These are phyloP conservation scores for Candida verbasci DNA, from an alignment of 805 yeast species.

Conservation along the genomic window DNA sequence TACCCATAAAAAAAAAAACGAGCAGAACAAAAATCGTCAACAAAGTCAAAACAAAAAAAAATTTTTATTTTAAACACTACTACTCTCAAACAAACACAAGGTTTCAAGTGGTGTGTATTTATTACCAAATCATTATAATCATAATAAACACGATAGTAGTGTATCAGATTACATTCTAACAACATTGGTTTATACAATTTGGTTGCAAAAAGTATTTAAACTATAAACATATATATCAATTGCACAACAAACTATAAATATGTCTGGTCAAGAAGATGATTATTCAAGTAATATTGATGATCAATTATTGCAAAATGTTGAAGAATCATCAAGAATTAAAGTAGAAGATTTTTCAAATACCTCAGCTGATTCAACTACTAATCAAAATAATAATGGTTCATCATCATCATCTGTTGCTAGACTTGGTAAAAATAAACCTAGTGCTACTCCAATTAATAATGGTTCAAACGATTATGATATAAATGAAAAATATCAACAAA, in stretches of 20 bases:
- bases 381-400: too few relatives aligned
- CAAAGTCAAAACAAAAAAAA: neutral
- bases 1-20: too few relatives aligned
- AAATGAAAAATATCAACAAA: conserved; percentile 4
- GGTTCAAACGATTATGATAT: too few relatives aligned
- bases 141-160: conserved; percentile 1
- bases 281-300: conserved; percentile 37
- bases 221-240: too few relatives aligned
- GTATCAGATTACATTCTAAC: too few relatives aligned
- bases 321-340: conserved; percentile 24
- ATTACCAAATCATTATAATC: conserved; percentile 2
- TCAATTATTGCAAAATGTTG: conserved; percentile 37
- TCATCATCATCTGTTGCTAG: conserved; percentile 8
- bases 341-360: conserved; percentile 19
- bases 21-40: too few relatives aligned
- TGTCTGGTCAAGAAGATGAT: conserved; percentile 15
- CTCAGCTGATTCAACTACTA: too few relatives aligned
- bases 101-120: neutral
- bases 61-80: conserved; percentile 1
- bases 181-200: neutral
- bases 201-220: conserved; percentile 8
- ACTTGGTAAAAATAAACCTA: neutral
- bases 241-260: neutral
- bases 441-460: too few relatives aligned
- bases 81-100: neutral